Conservation (phyloP, 208 protist species). For the Endotrypanum monterogeii region DNA sequence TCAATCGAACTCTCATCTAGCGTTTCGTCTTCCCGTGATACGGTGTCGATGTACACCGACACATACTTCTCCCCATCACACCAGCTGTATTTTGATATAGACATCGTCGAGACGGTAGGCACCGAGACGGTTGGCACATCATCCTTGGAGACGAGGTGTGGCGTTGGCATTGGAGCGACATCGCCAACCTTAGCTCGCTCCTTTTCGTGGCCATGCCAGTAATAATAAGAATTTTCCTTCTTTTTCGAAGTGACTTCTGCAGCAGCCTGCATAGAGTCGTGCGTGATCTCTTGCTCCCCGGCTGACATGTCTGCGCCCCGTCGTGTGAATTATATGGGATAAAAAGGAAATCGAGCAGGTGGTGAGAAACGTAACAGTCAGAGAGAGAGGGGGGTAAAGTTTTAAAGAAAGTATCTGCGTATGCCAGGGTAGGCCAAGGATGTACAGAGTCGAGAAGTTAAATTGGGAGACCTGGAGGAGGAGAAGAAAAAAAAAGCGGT, state of each 20-base stretch:
- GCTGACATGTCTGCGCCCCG: not conserved
- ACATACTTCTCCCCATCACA: constrained; percentile 63
- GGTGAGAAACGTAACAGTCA: not conserved
- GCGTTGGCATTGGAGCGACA: constrained; percentile 77
- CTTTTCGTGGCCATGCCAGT: constrained; percentile 89
- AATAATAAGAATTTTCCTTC: constrained; percentile 78
- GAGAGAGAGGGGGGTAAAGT: not conserved
- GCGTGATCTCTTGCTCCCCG: constrained; percentile 1
- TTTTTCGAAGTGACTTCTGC: constrained; percentile 30
- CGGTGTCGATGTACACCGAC: constrained; percentile 70
- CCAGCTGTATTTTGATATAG: constrained; percentile 80
- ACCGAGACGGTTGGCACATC: constrained; percentile 16
- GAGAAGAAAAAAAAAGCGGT: not conserved
- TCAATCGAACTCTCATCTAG: constrained; percentile 41
- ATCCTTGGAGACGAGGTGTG: constrained; percentile 57
- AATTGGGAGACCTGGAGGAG: not conserved
- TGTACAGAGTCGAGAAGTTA: not conserved
- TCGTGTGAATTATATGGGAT: not conserved
- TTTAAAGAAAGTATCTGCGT: not conserved
- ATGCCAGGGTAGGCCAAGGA: not conserved
- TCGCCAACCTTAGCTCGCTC: constrained; percentile 80
- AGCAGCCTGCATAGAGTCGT: not conserved
- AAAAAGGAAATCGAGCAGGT: not conserved
- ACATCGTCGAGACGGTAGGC: constrained; percentile 7
- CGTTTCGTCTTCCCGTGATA: constrained; percentile 28